Percentiles rank a stretch among this genome's conserved stretches.
Conservation (phyloP, 2,329 filamentous ascomycete species). For the Alternaria ventricosa region DNA sequence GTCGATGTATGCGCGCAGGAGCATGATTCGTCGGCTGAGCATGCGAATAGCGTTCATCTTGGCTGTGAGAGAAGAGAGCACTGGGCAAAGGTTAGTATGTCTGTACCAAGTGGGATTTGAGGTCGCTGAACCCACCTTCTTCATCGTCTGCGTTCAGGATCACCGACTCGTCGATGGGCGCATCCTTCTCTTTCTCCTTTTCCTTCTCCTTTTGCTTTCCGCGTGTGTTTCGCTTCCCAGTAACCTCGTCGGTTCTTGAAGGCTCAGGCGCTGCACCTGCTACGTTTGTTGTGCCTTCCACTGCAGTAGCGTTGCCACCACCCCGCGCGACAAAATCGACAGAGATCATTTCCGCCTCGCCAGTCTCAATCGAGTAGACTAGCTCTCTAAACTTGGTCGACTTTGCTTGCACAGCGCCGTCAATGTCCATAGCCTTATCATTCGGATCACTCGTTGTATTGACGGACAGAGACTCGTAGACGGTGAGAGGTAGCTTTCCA, state of each 20-base stretch:
- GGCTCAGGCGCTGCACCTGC: constrained; percentile 16
- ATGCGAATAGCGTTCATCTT: constrained; percentile 95
- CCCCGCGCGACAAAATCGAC: constrained; percentile 91
- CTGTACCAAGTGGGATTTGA: background rate
- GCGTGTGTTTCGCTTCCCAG: constrained; percentile 59
- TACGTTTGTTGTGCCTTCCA: constrained; percentile 41
- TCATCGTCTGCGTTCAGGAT: constrained; percentile 67
- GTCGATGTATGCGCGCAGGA: constrained; percentile 73
- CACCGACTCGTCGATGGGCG: constrained; percentile 41
- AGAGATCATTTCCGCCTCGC: constrained; percentile 96
- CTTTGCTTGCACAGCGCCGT: constrained; percentile 62
- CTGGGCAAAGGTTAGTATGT: constrained; percentile 39
- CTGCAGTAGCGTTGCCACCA: constrained; percentile 77
- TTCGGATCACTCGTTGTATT: constrained; percentile 40
- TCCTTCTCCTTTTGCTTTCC: constrained; percentile 59
- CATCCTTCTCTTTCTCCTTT: constrained; percentile 44
- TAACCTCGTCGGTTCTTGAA: constrained; percentile 51
- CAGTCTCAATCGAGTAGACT: constrained; percentile 87
- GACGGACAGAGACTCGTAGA: constrained; percentile 78
- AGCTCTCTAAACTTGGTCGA: constrained; percentile 79
- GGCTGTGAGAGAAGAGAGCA: constrained; percentile 74
- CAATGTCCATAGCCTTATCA: constrained; percentile 62
- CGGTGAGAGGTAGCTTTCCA: constrained; percentile 84
- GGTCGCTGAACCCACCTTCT: constrained; percentile 57
- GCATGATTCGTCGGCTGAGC: constrained; percentile 69